Evolutionary conservation across 371 early-diverging fungal genomes (phyloP), one percentile per base, ranked within the genome.

Genomic region (Fennellomyces sp.): DNA sequence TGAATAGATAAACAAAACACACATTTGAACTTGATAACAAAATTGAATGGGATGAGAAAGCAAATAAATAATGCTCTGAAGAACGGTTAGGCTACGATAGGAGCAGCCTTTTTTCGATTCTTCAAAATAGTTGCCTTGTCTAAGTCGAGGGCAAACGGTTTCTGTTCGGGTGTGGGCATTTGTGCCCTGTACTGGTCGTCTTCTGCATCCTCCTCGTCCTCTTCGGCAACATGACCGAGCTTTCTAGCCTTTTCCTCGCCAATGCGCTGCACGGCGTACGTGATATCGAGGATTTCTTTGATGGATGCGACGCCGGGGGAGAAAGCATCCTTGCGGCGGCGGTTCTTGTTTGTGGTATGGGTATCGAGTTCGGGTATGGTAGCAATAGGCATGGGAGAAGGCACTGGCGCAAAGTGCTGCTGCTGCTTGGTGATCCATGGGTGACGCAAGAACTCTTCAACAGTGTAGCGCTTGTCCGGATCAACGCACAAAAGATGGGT

Each of bases 391-490:
- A 50, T 50, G 25, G 50, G 50, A 10, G 49, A 38, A 13, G 38
- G 47, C 28, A 49, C 49, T 41, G 38, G 52, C 4, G 30, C 31
- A 12, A 51, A 26, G 3, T 19, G 25, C 26, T 35, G 48, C 23
- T 57, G 19, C 21, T 60, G 29, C 10, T 55, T 30, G 31, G 74
- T 76, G 52, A 88, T 70, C 95, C 95, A 97, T 17, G 93, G 94
- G 59, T 95, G 94, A 8, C 77, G 70, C 56, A 97, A 82, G 71
- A 95, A 85, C 15, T 79, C 72, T 13, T 84, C 80, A 23, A 87
- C 82, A 15, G 85, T 84, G 59, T 86, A 81, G 11, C 88, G 78
- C 51, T 78, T 61, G 41, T 71, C 61, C 2, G 87, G 79, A 42
- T 86, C 78, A 2, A 83, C 78, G 21, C 77, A 78, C 36, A 92